Evolutionary conservation across 2,329 filamentous ascomycete genomes (phyloP), one percentile per base, ranked within the genome.

Genomic region (Aspergillus sp.): DNA sequence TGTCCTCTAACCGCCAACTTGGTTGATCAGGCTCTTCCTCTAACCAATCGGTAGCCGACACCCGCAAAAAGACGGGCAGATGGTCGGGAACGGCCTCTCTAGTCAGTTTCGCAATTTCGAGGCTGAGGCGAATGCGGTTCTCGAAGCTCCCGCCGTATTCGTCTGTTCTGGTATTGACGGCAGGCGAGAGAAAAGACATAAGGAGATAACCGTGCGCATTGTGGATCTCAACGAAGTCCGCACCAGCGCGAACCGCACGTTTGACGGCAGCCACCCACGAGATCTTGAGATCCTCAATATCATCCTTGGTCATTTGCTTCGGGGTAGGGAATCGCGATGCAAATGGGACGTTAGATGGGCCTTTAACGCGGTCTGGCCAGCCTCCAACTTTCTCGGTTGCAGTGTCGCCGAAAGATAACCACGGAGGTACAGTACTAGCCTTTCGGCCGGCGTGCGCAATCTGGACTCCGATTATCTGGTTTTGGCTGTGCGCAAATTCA

Each of bases 191-290:
- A 78, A 93, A 95, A 2, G 79, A 76, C 66, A 87, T 85, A 0
- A 93, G 76, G 0, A 95, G 82, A 69, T 93, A 95, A 1, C 90
- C 90, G 67, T 95, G 90, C 0, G 90, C 91, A 64, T 82, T 84
- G 76, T 95, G 91, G 52, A 96, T 85, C 72, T 96, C 91, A 58
- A 96, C 86, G 6, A 87, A 83, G 69, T 96, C 91, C 49, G 90
- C 84, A 0, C 91, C 91, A 2, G 86, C 88, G 61, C 84, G 78
- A 4, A 93, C 73, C 1, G 90, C 83, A 37, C 87, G 78, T 62
- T 80, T 78, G 0, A 84, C 81, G 0, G 84, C 79, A 2, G 81
- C 82, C 5, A 80, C 84, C 76, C 85, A 95, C 8, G 81, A 81
- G 43, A 75, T 70, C 66, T 91, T 87, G 46, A 91, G 75, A 3